A percentile compares a stretch with the other conserved stretches of the same genome.
phyloP scores from a whole-genome alignment of 257 asterid species.

The Gynochthodes officinalis region DNA sequence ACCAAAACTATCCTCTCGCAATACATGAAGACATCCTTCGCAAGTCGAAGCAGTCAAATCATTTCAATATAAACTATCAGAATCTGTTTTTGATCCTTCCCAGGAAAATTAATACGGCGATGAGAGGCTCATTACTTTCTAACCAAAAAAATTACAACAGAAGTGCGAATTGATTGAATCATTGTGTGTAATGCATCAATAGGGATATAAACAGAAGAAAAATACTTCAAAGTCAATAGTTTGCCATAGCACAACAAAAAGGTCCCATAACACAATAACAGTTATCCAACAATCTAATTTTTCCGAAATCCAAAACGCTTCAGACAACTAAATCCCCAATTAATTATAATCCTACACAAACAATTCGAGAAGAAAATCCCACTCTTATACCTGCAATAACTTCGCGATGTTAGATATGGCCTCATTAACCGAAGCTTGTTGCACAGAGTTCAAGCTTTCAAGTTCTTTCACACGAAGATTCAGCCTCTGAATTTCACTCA shows the following conservation, averaged over 20 bases:
- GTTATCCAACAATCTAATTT: neutral
- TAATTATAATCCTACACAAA: neutral
- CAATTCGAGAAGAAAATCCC: neutral
- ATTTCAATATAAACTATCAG: neutral
- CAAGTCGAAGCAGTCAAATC: neutral
- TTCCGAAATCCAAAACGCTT: neutral
- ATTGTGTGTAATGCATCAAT: neutral
- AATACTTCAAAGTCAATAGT: neutral
- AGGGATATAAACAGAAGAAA: neutral
- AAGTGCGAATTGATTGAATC: neutral
- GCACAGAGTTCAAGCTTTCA: conserved; percentile 46
- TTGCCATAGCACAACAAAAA: neutral
- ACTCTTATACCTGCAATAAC: conserved; percentile 54
- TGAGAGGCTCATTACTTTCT: neutral
- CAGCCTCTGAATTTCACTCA: conserved; percentile 56
- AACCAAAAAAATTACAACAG: neutral
- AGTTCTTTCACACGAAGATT: conserved; percentile 57
- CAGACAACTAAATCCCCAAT: neutral
- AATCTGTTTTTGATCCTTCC: neutral
- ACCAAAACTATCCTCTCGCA: neutral
- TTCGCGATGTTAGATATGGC: conserved; percentile 52
- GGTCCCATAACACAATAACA: neutral
- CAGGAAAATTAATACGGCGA: neutral
- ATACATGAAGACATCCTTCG: no score
- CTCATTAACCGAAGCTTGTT: conserved; percentile 50